Conservation (phyloP, 1,284 basidiomycete species). For the Tilletia walkeri region DNA sequence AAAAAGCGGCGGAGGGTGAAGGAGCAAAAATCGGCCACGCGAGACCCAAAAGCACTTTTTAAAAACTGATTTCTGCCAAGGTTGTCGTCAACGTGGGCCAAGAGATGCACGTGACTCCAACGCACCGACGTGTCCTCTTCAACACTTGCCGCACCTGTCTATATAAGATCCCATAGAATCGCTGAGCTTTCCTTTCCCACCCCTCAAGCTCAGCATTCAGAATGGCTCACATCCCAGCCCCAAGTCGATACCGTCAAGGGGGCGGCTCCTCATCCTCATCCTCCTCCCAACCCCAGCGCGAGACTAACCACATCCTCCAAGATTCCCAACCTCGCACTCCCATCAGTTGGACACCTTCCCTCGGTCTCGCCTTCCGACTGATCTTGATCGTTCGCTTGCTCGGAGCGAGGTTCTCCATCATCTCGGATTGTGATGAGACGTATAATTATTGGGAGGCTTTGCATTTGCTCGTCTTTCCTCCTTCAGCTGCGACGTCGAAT, state of each 20-base stretch:
- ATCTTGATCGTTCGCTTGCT: conserved; percentile 76
- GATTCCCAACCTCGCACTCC: background rate
- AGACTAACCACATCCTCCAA: conserved; percentile 11
- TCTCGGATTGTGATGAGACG: conserved; percentile 88
- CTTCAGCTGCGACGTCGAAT: conserved; percentile 1
- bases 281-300: background rate
- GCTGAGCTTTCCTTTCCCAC: too few species aligned
- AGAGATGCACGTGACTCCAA: background rate
- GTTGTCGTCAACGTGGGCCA: too few species aligned
- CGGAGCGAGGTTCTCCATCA: conserved; percentile 91
- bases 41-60: background rate
- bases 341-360: conserved; percentile 69
- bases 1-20: too few species aligned
- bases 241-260: background rate
- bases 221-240: conserved; percentile 14
- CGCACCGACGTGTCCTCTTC: background rate
- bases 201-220: too few species aligned
- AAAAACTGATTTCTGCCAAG: background rate
- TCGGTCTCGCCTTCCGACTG: conserved; percentile 77
- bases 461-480: conserved; percentile 69
- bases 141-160: background rate
- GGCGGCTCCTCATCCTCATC: background rate
- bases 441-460: conserved; percentile 99
- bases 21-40: too few species aligned
- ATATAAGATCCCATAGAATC: background rate